Conservation (phyloP, 345 rosid species). For the Populus nigra region DNA sequence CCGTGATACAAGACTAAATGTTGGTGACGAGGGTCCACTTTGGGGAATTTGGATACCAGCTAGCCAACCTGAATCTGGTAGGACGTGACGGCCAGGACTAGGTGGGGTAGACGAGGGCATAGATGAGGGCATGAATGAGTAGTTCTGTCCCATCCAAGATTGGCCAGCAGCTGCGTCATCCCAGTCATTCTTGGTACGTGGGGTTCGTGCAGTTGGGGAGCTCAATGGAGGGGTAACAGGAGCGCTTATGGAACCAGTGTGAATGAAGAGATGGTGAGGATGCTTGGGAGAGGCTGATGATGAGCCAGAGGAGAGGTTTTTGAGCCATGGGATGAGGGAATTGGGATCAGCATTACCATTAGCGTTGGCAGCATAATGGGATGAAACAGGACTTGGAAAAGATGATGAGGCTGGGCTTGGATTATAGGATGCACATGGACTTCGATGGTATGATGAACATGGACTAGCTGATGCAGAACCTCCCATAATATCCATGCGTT, state of each 20-base stretch:
- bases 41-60: conserved; percentile 71
- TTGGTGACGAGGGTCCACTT: conserved; percentile 80
- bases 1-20: conserved; percentile 76
- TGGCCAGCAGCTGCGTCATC: conserved; percentile 54
- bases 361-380: conserved; percentile 49
- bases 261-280: conserved; percentile 62
- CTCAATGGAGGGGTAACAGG: conserved; percentile 98
- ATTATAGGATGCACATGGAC: conserved; percentile 73
- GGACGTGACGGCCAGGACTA: conserved; percentile 72
- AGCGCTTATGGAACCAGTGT: conserved; percentile 92
- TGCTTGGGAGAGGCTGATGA: conserved; percentile 79
- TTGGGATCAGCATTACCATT: conserved; percentile 62
- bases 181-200: conserved; percentile 60
- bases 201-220: conserved; percentile 86
- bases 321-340: conserved; percentile 92
- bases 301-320: conserved; percentile 82
- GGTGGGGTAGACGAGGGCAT: conserved; percentile 90
- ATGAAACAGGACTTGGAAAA: conserved; percentile 81
- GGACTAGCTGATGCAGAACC: conserved; percentile 80
- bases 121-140: conserved; percentile 41
- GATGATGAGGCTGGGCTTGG: conserved; percentile 90
- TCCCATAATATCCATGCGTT: conserved; percentile 63
- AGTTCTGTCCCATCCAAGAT: conserved; percentile 48
- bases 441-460: conserved; percentile 77
- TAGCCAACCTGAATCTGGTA: conserved; percentile 87